Conservation (phyloP, 1,284 basidiomycete genomes). For the Cryptococcus maquisensis region DNA sequence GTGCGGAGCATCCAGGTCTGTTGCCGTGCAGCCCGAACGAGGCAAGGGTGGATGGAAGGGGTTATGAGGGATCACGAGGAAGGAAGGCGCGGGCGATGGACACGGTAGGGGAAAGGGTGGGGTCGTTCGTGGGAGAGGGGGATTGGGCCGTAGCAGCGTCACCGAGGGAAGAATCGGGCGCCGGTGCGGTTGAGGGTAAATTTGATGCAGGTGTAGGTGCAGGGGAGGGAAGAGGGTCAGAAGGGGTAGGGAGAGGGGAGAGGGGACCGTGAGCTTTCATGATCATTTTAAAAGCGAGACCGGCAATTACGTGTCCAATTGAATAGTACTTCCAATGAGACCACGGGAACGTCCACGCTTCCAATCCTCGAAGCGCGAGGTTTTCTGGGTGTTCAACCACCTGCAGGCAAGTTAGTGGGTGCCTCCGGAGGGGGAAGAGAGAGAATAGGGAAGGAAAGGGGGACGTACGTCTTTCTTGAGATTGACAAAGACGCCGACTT, state of each 20-base stretch:
- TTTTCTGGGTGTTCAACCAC: slow-evolving; percentile 28
- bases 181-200: not conserved
- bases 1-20: slow-evolving; percentile 38
- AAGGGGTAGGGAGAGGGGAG: slow-evolving; percentile 16
- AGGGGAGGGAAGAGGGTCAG: slow-evolving; percentile 1
- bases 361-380: slow-evolving; percentile 28
- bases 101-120: not conserved
- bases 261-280: slow-evolving; percentile 34
- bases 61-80: not conserved
- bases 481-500: slow-evolving; percentile 38
- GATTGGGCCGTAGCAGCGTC: not conserved
- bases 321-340: slow-evolving; percentile 46
- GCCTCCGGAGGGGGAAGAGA: too few species aligned
- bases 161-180: not conserved
- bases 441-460: not conserved
- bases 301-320: slow-evolving; percentile 41
- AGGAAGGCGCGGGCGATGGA: not conserved
- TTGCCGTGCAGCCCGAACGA: not conserved
- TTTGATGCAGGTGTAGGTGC: not conserved
- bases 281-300: slow-evolving; percentile 19
- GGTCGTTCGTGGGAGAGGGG: not conserved
- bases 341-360: slow-evolving; percentile 41
- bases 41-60: not conserved
- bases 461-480: slow-evolving; percentile 40
- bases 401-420: slow-evolving; percentile 15